Conservation (phyloP, 164 flowering plant species). For the Annona squamosa region DNA sequence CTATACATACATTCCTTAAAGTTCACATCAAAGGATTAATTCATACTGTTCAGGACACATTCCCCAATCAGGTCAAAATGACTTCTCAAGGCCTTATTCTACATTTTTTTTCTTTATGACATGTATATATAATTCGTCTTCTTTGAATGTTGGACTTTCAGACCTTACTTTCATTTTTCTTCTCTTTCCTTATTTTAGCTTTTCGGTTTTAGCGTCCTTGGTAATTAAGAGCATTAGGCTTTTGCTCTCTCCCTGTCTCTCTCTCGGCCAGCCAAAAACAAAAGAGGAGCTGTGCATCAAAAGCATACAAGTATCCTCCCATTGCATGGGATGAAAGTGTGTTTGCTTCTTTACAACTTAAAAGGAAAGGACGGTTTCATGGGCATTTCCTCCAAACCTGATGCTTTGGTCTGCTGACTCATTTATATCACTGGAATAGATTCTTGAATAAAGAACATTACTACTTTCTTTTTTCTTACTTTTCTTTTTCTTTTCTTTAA, state of each 20-base stretch:
- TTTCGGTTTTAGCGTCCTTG: background rate
- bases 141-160: background rate
- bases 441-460: background rate
- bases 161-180: background rate
- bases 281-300: constrained; percentile 4
- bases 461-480: background rate
- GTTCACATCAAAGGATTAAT: background rate
- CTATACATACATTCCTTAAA: background rate
- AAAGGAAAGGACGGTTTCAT: background rate
- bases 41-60: background rate
- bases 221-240: no score
- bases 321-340: background rate
- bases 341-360: background rate
- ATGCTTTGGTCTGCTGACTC: constrained; percentile 2
- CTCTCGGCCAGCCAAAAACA: background rate
- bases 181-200: background rate
- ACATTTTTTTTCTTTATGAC: no score
- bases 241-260: background rate
- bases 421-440: background rate
- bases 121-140: no score
- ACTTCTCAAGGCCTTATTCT: background rate
- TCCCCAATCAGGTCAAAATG: background rate
- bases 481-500: no score
- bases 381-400: background rate
- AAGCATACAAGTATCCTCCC: constrained; percentile 1